A percentile compares a stretch with the other conserved stretches of the same genome.
phyloP scores from a whole-genome alignment of 202 grass and related monocot species.

The Saccharum hybrid region DNA sequence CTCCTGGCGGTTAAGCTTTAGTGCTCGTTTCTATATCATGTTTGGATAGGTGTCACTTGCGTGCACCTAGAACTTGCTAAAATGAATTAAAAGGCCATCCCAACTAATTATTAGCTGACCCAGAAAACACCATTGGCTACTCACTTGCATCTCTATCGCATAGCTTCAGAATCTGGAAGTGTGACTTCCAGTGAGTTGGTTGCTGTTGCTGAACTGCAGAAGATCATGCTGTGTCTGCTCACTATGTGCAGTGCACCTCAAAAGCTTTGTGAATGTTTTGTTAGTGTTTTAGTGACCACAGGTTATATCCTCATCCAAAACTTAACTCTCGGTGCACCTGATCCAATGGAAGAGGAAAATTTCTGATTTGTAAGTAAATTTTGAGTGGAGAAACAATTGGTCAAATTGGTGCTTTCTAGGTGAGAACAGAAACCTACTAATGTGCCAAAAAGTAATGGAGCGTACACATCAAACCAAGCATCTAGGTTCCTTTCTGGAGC shows the following conservation, averaged over 20 bases:
- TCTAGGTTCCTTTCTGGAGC: constrained; percentile 46
- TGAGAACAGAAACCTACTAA: constrained; percentile 41
- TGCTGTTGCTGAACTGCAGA: constrained; percentile 18
- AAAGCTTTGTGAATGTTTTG: constrained; percentile 16
- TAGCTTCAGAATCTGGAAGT: constrained; percentile 26
- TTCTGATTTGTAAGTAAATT: constrained; percentile 14
- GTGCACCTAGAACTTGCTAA: not conserved
- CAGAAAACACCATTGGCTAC: not conserved
- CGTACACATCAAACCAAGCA: constrained; percentile 41
- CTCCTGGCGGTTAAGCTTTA: constrained; percentile 28
- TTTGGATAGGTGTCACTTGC: constrained; percentile 15
- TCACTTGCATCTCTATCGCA: not conserved
- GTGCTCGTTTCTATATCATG: constrained; percentile 30
- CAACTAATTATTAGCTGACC: not conserved
- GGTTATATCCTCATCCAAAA: not conserved
- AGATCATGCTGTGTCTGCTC: constrained; percentile 22
- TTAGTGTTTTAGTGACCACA: constrained; percentile 29
- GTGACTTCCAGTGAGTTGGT: not conserved
- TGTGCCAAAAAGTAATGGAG: constrained; percentile 39
- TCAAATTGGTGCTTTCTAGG: constrained; percentile 16
- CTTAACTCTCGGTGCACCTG: not conserved
- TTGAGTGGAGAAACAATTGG: constrained; percentile 20
- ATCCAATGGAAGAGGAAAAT: not conserved
- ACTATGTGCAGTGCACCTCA: not conserved
- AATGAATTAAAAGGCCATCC: not conserved